A percentile compares a stretch with the other conserved stretches of the same genome.
These are phyloP conservation scores for Pseudomassariella vexata DNA, from an alignment of 2,329 filamentous ascomycete genomes.

Conservation along the genomic window DNA sequence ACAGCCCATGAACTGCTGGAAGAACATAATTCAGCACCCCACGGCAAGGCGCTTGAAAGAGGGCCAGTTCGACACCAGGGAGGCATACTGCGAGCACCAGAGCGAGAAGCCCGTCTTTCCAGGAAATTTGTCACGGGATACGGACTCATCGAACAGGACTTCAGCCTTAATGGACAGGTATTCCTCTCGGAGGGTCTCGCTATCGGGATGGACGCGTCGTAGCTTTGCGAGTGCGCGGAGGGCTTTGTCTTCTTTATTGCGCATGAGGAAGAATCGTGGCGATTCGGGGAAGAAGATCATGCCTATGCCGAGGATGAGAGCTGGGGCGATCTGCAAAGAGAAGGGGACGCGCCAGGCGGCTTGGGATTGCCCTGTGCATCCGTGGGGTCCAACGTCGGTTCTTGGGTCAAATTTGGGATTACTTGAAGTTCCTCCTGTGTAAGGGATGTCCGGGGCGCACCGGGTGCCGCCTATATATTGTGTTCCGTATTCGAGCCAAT, in stretches of 20 bases:
- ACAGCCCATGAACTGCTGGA: conserved; percentile 45
- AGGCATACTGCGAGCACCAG: conserved; percentile 24
- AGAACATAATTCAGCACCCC: conserved; percentile 49
- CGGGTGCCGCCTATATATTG: conserved; percentile 35
- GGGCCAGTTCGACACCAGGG: conserved; percentile 22
- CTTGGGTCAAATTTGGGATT: conserved; percentile 35
- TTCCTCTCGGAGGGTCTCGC: conserved; percentile 22
- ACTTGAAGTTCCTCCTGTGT: conserved; percentile 33
- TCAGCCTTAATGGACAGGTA: conserved; percentile 31
- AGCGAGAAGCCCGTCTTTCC: conserved; percentile 23
- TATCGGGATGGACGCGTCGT: conserved; percentile 25
- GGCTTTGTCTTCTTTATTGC: conserved; percentile 22
- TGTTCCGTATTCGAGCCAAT: conserved; percentile 36
- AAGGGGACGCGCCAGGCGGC: conserved; percentile 42
- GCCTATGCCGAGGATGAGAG: conserved; percentile 27
- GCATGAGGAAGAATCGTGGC: conserved; percentile 28
- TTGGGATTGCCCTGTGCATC: conserved; percentile 37
- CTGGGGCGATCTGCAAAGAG: conserved; percentile 47
- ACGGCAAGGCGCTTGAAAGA: conserved; percentile 40
- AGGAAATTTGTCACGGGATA: conserved; percentile 20
- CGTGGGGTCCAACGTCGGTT: conserved; percentile 31
- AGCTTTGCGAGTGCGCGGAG: conserved; percentile 23
- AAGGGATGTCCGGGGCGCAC: conserved; percentile 40
- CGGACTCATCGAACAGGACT: conserved; percentile 27
- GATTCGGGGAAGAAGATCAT: conserved; percentile 23